phyloP scores from a whole-genome alignment of 2,329 filamentous ascomycete genomes.

The Magnaporthiopsis rhizophila region DNA sequence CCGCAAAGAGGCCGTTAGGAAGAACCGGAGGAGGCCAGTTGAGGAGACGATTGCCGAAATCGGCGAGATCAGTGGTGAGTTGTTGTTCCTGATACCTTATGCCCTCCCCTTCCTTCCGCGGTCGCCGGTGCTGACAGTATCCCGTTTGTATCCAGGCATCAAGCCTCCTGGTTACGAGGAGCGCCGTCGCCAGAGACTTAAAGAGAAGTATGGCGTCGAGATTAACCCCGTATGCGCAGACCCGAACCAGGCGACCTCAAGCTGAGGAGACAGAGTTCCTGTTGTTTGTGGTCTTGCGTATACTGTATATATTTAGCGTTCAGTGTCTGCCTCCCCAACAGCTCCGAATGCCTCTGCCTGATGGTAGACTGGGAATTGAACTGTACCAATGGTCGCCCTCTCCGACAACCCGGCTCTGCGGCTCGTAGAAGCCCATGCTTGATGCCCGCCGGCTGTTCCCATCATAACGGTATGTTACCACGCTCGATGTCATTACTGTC shows the following conservation, averaged over 20 bases:
- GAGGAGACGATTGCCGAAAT: conserved; percentile 75
- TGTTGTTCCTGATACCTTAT: not conserved
- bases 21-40: conserved; percentile 63
- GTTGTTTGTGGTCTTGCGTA: conserved; percentile 3
- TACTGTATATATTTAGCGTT: conserved; percentile 9
- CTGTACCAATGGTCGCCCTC: conserved; percentile 4
- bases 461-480: conserved; percentile 3
- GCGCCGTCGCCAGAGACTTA: conserved; percentile 70
- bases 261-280: not conserved
- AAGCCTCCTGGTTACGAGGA: conserved; percentile 76
- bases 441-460: not conserved
- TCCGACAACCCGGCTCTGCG: not conserved
- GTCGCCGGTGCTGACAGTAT: not conserved
- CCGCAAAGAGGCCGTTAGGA: conserved; percentile 66
- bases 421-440: not conserved
- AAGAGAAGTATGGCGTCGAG: conserved; percentile 83
- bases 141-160: conserved; percentile 51
- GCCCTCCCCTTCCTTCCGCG: not conserved
- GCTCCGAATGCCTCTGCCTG: not conserved
- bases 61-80: conserved; percentile 77
- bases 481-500: no score
- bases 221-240: conserved; percentile 58
- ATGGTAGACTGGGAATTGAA: conserved; percentile 1
- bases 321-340: not conserved
- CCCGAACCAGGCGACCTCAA: conserved; percentile 15